Evolutionary conservation across 2,329 filamentous ascomycete genomes (phyloP).

Genomic region (Colletotrichum sidae): DNA sequence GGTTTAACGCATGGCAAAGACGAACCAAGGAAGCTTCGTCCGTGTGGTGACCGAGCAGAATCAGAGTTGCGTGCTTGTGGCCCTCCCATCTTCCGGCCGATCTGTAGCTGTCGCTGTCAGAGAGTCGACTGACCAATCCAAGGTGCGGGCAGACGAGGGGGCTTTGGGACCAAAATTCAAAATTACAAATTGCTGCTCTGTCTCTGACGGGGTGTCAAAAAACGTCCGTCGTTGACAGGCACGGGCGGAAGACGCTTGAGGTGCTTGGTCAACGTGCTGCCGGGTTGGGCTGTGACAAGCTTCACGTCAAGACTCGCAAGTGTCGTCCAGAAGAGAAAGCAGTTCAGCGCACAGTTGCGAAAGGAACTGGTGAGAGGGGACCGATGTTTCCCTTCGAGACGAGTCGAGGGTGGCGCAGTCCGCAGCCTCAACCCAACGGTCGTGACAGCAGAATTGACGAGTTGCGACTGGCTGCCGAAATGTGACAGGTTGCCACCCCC

Average conservation of each 20-base stretch:
- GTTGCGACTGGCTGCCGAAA: conserved; percentile 36
- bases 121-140: conserved; percentile 24
- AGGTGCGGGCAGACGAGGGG: conserved; percentile 22
- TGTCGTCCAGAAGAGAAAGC: conserved; percentile 36
- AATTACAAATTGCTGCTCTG: conserved; percentile 22
- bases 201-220: conserved; percentile 20
- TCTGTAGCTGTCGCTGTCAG: conserved; percentile 9
- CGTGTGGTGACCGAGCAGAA: neutral
- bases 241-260: neutral
- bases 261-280: conserved; percentile 1
- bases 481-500: conserved; percentile 30
- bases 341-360: conserved; percentile 3
- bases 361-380: neutral
- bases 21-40: conserved; percentile 14
- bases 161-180: conserved; percentile 10
- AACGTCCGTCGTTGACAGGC: conserved; percentile 31
- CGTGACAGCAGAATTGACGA: conserved; percentile 27
- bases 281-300: conserved; percentile 30
- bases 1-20: conserved; percentile 20
- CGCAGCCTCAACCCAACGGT: conserved; percentile 20
- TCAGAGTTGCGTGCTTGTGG: conserved; percentile 9
- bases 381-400: conserved; percentile 33
- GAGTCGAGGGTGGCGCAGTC: conserved; percentile 32
- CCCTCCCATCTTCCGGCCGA: conserved; percentile 19
- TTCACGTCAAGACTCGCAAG: conserved; percentile 35